Base-by-base conservation (phyloP, 2,329 filamentous ascomycete genomes). In the Fusarium pseudocircinatum region DNA sequence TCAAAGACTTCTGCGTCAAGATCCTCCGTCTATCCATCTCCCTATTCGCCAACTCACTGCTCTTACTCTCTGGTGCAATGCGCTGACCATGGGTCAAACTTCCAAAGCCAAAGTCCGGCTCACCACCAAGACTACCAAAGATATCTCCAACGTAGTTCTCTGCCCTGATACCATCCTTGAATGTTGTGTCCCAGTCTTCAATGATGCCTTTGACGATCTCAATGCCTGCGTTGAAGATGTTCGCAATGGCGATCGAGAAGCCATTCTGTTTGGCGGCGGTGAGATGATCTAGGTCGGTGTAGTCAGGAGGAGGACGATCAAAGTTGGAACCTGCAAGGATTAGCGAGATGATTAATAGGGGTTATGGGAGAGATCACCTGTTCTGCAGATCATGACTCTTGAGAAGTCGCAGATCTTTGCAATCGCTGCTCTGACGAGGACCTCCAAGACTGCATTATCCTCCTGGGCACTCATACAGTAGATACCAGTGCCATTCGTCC, bases 401-500 rank as follows among this genome's bases (percentile, higher is more conserved):
- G 84, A 80, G 80, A 92, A 94, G 79, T 94, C 92, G 8, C 91
- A 87, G 9, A 89, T 77, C 6, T 87, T 86, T 70, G 85, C 84
- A 28, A 87, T 81, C 0, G 90, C 87, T 4, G 87, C 87, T 18
- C 92, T 87, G 26, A 93, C 81, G 34, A 94, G 82, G 10, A 88
- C 91, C 75, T 92, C 91, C 2, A 94, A 86, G 1, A 88, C 88
- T 1, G 91, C 92, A 75, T 91, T 93, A 78, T 94, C 92, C 80
- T 94, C 92, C 79, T 94, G 92, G 0, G 91, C 91, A 4, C 88
- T 92, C 81, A 91, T 89, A 83, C 92, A 94, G 82, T 94, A 94
- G 11, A 85, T 80, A 1, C 90, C 91, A 0, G 87, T 89, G 7
- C 91, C 91, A 76, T 93, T 93, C 6, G 92, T 94, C 82, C 90